Base-by-base conservation (phyloP, 208 protist genomes). In the Crithidia mellificae region DNA sequence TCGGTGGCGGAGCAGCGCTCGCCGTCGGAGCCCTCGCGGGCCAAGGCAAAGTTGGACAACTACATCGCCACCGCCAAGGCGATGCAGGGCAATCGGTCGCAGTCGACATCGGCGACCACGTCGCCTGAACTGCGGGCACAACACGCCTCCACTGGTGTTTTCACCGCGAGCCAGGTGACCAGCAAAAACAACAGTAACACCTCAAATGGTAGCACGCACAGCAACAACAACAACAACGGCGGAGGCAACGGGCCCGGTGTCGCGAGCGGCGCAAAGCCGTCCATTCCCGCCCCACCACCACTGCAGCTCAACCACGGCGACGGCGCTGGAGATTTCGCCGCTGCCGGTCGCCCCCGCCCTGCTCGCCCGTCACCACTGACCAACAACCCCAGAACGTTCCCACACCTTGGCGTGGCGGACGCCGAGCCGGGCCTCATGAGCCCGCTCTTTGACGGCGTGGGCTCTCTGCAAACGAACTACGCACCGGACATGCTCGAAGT, bases 41-140 rank as follows among this genome's bases (percentile, higher is more conserved):
- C 59, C 29, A 39, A 55, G 22, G 46, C 59, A 15, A 54, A 65
- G 22, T 47, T 55, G 32, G 59, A 65, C 59, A 65, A 14, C 59
- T 41, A 43, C 59, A 55, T 55, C 47, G 46, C 59, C 0, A 34
- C 59, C 4, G 46, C 46, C 4, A 55, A 65, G 44, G 34, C 59
- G 4, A 41, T 44, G 46, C 46, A 44, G 15, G 29, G 51, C 29
- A 39, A 22, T 2, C 6, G 3, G 30, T 56, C 30, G 51, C 51
- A 38, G 34, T 38, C 17, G 30, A 41, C 30, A 2, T 12, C 51
- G 1, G 2, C 51, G 17, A 22, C 12, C 19, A 36, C 11, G 14
- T 14, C 51, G 19, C 29, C 51, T 6, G 51, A 56, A 2, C 30
- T n/a, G 27, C 22, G 4, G 27, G 30, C 6, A 27, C 8, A 2